Base-by-base conservation (phyloP, 192 early-diverging fungal genomes). In the Coemansia sp. region DNA sequence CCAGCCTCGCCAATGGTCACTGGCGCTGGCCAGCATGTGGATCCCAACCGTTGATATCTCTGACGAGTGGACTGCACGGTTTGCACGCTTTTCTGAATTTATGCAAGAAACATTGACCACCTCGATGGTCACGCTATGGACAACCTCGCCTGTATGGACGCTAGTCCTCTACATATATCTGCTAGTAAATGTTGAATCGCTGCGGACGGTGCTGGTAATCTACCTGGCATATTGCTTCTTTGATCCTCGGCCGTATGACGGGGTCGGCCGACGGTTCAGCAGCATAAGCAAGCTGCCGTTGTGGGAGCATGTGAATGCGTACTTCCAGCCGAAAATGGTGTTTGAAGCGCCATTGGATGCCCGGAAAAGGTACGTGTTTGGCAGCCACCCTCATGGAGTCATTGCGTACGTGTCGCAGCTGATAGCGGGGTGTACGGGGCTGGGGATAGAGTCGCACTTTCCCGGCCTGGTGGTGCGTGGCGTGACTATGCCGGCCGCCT, bases 301-400 rank as follows among this genome's bases (percentile, higher is more conserved):
- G 26, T 98, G 95, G 93, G 65, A 64, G 15, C 89, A 90, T 66
- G 85, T 91, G 51, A 81, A 81, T 37, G 83, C 85, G 37, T 93
- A 90, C 58, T 96, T 92, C 56, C 91, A 92, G 11, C 83, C 87
- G 18, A 68, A 74, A 3, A 73, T 96, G 37, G 71, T 89, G 47
- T 91, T 92, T 82, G 91, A 92, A 60, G 82, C 58, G 18, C 89
- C 92, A 49, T 62, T 98, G 49, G 92, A 96, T 64, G 85, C 93
- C 5, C 64, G 54, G 18, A 85, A 84, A 43, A 90, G 89, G 55
- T 96, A 98, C 60, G 81, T 98, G 1, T 92, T 98, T 81, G 93
- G 85, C 38, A 60, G 91, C 61, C 93, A 98, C 64, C 93, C 93
- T 15, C 92, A 95, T 58, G 93, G 92, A 7, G 88, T 96, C 50